Evolutionary conservation across 768 basidiomycete species (phyloP).

Genomic region (Suillus occidentalis): DNA sequence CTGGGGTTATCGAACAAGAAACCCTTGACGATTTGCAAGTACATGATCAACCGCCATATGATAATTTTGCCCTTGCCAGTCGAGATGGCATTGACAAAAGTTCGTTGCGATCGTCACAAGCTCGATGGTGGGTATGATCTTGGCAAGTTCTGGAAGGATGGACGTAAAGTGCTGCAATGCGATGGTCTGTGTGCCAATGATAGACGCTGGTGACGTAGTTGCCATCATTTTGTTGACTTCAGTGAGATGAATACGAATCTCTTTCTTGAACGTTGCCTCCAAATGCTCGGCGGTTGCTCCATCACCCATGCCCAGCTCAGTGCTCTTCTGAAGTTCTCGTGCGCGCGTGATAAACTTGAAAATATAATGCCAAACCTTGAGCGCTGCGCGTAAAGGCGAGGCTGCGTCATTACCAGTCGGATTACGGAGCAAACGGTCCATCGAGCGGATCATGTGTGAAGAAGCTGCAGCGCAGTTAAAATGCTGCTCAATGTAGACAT

Average conservation of each 20-base stretch:
- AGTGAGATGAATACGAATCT: conserved; percentile 70
- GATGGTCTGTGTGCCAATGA: conserved; percentile 95
- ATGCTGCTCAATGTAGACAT: conserved; percentile 90
- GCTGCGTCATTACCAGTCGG: conserved; percentile 74
- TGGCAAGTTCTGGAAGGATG: conserved; percentile 83
- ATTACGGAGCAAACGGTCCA: conserved; percentile 77
- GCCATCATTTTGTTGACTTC: conserved; percentile 92
- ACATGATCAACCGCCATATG: conserved; percentile 93
- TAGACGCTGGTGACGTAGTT: conserved; percentile 70
- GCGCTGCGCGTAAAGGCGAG: conserved; percentile 77
- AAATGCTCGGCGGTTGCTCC: conserved; percentile 85
- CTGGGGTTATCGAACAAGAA: conserved; percentile 84
- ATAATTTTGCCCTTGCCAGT: conserved; percentile 82
- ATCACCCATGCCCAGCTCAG: conserved; percentile 75
- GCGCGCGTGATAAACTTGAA: conserved; percentile 94
- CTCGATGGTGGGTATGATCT: conserved; percentile 79
- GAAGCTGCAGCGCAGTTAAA: conserved; percentile 81
- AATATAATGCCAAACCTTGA: conserved; percentile 97
- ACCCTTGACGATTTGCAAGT: conserved; percentile 86
- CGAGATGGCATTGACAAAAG: conserved; percentile 85
- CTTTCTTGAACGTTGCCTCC: conserved; percentile 81
- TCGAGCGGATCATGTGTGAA: conserved; percentile 81
- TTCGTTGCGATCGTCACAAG: conserved; percentile 84
- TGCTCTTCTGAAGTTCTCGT: conserved; percentile 80
- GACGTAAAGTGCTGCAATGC: conserved; percentile 92